Conservation (phyloP, 1,284 basidiomycete species). For the Thelephora terrestris region DNA sequence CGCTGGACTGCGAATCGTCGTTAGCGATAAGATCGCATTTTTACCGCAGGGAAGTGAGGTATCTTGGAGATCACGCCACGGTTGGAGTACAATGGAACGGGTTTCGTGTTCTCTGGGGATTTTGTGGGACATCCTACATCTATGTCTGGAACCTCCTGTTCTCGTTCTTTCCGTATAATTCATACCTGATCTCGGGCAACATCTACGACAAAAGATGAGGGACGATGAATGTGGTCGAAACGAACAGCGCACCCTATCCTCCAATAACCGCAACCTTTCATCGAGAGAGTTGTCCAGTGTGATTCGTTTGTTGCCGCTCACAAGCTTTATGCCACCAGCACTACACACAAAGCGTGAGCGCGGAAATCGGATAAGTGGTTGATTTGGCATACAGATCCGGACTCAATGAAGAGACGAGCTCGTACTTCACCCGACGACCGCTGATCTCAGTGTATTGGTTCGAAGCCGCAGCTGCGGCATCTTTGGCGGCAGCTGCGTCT, state of each 20-base stretch:
- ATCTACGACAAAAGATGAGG: constrained; percentile 40
- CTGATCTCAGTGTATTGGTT: constrained; percentile 66
- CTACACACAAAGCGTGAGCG: constrained; percentile 25
- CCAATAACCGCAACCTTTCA: constrained; percentile 76
- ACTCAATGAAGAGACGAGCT: constrained; percentile 56
- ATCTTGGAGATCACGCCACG: too few species aligned
- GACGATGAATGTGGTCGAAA: not conserved
- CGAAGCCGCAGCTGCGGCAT: constrained; percentile 55
- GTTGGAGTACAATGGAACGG: too few species aligned
- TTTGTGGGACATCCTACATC: too few species aligned
- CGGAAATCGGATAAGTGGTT: not conserved
- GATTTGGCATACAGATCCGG: constrained; percentile 54
- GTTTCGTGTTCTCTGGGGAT: too few species aligned
- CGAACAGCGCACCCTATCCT: constrained; percentile 67
- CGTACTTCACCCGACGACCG: constrained; percentile 55
- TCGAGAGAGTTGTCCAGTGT: constrained; percentile 88
- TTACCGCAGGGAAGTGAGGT: too few species aligned
- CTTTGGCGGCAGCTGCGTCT: constrained; percentile 45
- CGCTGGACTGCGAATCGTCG: too few species aligned
- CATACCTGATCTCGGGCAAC: constrained; percentile 82
- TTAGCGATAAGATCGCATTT: too few species aligned
- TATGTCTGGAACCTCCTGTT: constrained; percentile 81
- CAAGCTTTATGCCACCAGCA: constrained; percentile 77
- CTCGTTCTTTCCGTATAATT: constrained; percentile 78
- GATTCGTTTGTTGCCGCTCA: constrained; percentile 67